Percentiles rank a stretch among this genome's conserved stretches.
phyloP scores from a whole-genome alignment of 176 grass and related monocot genomes.

The Carex pumila region DNA sequence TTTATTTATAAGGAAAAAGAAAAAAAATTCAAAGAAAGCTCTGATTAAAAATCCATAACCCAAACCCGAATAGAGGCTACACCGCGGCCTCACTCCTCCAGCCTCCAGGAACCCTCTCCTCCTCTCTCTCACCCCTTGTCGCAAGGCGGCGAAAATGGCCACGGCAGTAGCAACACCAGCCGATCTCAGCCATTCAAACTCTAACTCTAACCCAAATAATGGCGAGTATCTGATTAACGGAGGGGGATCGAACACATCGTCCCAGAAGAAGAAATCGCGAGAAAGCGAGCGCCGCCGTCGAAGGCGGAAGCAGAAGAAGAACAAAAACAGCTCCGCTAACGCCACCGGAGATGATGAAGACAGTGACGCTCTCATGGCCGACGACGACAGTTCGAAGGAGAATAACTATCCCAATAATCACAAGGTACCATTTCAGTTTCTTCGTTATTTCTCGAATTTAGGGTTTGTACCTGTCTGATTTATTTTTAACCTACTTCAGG shows the following conservation, averaged over 20 bases:
- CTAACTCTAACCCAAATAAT: constrained; percentile 5
- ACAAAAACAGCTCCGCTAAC: constrained; percentile 18
- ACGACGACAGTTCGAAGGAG: constrained; percentile 12
- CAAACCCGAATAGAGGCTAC: neutral
- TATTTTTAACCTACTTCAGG: neutral
- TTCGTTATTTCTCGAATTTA: neutral
- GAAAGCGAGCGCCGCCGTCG: constrained; percentile 42
- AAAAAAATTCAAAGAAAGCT: neutral
- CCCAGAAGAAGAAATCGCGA: constrained; percentile 31
- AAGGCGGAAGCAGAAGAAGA: constrained; percentile 35
- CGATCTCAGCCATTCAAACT: constrained; percentile 12
- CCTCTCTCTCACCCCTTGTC: neutral
- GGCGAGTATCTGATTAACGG: neutral
- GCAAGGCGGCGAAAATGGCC: constrained; percentile 31
- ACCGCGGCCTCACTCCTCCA: neutral
- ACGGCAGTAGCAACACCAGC: constrained; percentile 30
- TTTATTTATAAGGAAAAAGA: neutral
- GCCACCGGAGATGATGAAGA: constrained; percentile 9
- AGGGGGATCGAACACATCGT: neutral
- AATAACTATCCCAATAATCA: constrained; percentile 7
- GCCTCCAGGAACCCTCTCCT: neutral
- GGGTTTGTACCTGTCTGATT: neutral
- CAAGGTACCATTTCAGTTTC: constrained; percentile 13
- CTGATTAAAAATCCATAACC: neutral
- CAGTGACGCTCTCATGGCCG: neutral